phyloP scores from a whole-genome alignment of 2,329 filamentous ascomycete genomes.

The Colletotrichum tropicale region DNA sequence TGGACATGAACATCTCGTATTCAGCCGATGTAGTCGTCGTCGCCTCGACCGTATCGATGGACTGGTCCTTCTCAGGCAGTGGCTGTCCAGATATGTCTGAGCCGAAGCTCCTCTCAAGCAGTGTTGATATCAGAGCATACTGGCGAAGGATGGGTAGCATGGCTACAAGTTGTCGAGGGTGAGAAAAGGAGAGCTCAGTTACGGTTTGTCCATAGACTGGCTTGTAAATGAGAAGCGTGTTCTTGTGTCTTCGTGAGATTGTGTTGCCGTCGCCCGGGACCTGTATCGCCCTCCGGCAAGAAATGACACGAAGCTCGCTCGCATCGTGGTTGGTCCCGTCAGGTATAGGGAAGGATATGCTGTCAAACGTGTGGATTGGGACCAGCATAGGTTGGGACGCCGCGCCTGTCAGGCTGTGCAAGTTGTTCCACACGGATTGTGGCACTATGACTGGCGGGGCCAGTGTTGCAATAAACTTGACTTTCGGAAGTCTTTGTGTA shows the following conservation, averaged over 20 bases:
- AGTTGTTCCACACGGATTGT: constrained; percentile 63
- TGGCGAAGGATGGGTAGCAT: constrained; percentile 78
- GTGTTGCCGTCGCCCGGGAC: constrained; percentile 38
- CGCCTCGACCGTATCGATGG: constrained; percentile 16
- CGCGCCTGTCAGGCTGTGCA: constrained; percentile 62
- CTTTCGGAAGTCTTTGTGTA: constrained; percentile 65
- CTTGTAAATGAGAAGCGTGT: constrained; percentile 73
- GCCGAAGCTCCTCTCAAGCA: constrained; percentile 66
- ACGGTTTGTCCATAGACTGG: constrained; percentile 73
- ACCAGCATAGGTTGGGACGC: constrained; percentile 42
- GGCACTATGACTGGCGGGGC: constrained; percentile 77
- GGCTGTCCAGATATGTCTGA: constrained; percentile 12
- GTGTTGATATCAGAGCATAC: constrained; percentile 71
- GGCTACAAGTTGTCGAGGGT: constrained; percentile 76
- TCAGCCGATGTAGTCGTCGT: constrained; percentile 38
- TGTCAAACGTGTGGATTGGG: constrained; percentile 58
- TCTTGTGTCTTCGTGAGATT: constrained; percentile 49
- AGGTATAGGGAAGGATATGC: constrained; percentile 59
- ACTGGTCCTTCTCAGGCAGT: constrained; percentile 32
- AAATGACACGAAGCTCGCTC: constrained; percentile 62
- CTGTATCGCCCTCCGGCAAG: constrained; percentile 50
- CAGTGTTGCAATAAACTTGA: constrained; percentile 76
- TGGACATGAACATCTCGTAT: constrained; percentile 34
- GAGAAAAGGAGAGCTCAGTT: constrained; percentile 74
- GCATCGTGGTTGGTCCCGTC: constrained; percentile 56